Conservation (phyloP, 768 basidiomycete genomes). For the Nidularia sp. region DNA sequence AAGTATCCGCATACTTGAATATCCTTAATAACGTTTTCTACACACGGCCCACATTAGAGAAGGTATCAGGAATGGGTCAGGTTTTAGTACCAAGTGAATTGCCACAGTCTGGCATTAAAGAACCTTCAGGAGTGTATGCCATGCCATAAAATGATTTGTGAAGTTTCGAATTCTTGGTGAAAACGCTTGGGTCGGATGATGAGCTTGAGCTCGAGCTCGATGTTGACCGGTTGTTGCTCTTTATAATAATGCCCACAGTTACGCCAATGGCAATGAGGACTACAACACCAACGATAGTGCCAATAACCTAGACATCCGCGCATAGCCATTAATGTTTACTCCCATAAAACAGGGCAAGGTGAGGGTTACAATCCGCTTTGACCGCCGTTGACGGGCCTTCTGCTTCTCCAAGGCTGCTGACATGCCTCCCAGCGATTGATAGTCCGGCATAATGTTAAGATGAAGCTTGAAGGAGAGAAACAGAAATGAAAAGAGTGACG, state of each 20-base stretch:
- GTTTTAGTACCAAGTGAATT: conserved; percentile 35
- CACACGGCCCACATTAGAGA: not conserved
- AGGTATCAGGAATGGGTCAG: not conserved
- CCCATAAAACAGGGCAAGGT: not conserved
- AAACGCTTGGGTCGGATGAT: conserved; percentile 59
- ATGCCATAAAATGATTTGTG: conserved; percentile 79
- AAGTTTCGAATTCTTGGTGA: conserved; percentile 61
- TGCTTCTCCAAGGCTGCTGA: conserved; percentile 23
- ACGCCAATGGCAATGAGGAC: conserved; percentile 56
- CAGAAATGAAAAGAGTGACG: conserved; percentile 4
- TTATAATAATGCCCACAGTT: conserved; percentile 60
- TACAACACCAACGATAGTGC: conserved; percentile 39
- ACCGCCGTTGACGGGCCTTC: conserved; percentile 27
- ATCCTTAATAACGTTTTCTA: conserved; percentile 63
- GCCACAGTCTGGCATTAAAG: conserved; percentile 65
- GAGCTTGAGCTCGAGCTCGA: conserved; percentile 1
- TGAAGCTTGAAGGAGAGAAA: conserved; percentile 6
- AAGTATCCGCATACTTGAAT: conserved; percentile 47
- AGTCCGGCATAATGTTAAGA: conserved; percentile 8
- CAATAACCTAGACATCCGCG: conserved; percentile 40
- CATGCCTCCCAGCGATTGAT: conserved; percentile 16
- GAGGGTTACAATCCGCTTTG: conserved; percentile 54
- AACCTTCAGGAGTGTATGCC: conserved; percentile 79
- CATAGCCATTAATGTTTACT: not conserved
- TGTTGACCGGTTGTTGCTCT: conserved; percentile 37